Conservation (phyloP, 345 rosid genomes). For the Lagerstroemia speciosa region DNA sequence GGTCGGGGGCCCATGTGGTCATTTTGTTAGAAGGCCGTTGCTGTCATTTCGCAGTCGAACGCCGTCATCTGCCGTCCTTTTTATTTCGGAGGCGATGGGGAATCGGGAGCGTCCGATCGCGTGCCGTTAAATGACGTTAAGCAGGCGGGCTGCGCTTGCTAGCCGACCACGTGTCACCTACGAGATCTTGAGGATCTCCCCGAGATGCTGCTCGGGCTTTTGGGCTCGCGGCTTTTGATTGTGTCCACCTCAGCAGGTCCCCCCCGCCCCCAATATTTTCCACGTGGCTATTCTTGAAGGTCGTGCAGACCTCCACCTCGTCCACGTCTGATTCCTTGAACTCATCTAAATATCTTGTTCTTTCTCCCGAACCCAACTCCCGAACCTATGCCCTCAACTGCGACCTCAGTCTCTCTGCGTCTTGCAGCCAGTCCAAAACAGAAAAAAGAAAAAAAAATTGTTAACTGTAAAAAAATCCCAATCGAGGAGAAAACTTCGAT, state of each 20-base stretch:
- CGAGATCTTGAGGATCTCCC: not conserved
- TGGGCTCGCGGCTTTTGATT: conserved; percentile 8
- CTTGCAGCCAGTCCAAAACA: not conserved
- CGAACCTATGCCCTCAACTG: not conserved
- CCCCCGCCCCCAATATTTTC: not conserved
- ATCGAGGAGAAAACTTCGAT: not conserved
- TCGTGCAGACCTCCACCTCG: conserved; percentile 17
- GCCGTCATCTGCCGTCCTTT: not conserved
- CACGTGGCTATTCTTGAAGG: not conserved
- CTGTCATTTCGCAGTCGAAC: not conserved
- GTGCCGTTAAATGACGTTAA: not conserved
- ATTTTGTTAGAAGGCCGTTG: too few species aligned
- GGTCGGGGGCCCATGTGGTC: not conserved
- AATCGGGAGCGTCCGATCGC: not conserved
- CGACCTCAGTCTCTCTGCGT: not conserved
- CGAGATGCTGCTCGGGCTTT: not conserved
- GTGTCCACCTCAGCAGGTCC: conserved; percentile 3
- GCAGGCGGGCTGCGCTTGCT: not conserved
- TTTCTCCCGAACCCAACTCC: conserved; percentile 1
- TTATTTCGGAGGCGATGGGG: not conserved
- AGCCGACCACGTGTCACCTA: not conserved
- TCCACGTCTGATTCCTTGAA: conserved; percentile 34
- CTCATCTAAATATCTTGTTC: conserved; percentile 17
- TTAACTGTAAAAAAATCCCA: not conserved
- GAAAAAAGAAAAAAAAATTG: not conserved